Evolutionary conservation across 1,284 basidiomycete genomes (phyloP).

Genomic region (Moniliophthora roreri): DNA sequence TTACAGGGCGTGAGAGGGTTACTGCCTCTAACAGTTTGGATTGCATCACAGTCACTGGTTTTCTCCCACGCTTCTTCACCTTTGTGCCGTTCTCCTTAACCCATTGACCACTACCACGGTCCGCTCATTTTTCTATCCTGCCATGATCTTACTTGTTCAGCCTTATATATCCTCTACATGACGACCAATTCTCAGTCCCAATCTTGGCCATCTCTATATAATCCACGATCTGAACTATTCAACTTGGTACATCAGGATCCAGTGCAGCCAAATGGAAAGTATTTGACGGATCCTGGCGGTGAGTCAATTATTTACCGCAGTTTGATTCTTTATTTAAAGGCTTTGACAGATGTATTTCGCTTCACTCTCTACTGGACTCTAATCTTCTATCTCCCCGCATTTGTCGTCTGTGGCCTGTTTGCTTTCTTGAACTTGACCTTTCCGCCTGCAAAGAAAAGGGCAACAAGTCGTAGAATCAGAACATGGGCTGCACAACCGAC

Average conservation of each 20-base stretch:
- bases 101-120: too few species aligned
- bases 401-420: constrained; percentile 64
- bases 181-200: constrained; percentile 20
- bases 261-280: constrained; percentile 41
- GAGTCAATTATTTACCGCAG: neutral
- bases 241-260: constrained; percentile 38
- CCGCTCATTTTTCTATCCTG: too few species aligned
- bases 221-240: constrained; percentile 49
- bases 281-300: constrained; percentile 47
- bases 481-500: neutral
- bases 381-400: constrained; percentile 71
- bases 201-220: constrained; percentile 58
- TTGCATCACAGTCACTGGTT: too few species aligned
- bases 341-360: constrained; percentile 65
- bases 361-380: constrained; percentile 88
- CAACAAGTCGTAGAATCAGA: neutral
- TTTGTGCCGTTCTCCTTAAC: too few species aligned
- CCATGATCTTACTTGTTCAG: too few species aligned
- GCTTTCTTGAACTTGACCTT: constrained; percentile 71
- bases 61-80: too few species aligned
- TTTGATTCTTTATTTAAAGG: neutral
- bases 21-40: too few species aligned
- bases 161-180: too few species aligned
- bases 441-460: constrained; percentile 35
- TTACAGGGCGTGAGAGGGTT: too few species aligned